Conservation (phyloP, 352 stramenopile species). For the Phytophthora vignae region DNA sequence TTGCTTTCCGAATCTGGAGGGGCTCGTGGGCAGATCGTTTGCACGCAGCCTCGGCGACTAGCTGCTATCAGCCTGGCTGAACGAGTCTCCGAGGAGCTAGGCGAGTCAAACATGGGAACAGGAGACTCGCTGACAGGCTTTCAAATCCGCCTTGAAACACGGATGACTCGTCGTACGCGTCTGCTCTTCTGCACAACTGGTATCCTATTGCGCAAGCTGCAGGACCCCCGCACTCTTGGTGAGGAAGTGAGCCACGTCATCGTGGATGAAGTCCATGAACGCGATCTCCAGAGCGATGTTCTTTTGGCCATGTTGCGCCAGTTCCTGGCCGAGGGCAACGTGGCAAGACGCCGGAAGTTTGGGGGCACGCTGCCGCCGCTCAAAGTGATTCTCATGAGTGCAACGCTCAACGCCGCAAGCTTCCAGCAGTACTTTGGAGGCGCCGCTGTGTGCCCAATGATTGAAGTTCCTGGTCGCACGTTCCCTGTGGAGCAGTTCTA, state of each 20-base stretch:
- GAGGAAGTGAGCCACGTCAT: conserved; percentile 96
- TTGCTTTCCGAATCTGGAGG: conserved; percentile 67
- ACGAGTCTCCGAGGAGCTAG: conserved; percentile 94
- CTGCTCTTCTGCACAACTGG: conserved; percentile 97
- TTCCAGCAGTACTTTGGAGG: conserved; percentile 97
- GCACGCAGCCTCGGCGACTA: conserved; percentile 96
- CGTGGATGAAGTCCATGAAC: conserved; percentile 98
- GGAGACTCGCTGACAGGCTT: conserved; percentile 86
- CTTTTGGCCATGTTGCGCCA: conserved; percentile 92
- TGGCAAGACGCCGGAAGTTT: conserved; percentile 38
- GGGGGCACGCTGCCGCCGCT: conserved; percentile 61
- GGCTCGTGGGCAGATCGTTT: conserved; percentile 93
- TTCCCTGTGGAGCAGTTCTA: conserved; percentile 97
- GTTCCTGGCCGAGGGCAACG: conserved; percentile 67
- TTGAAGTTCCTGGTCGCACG: conserved; percentile 94
- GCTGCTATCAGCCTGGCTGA: conserved; percentile 95
- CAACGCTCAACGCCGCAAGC: conserved; percentile 94
- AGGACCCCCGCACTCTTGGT: conserved; percentile 78
- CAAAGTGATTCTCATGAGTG: conserved; percentile 97
- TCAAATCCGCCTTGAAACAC: conserved; percentile 94
- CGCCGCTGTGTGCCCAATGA: conserved; percentile 81
- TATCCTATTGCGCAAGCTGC: conserved; percentile 93
- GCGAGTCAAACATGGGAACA: conserved; percentile 71
- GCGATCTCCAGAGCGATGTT: conserved; percentile 93
- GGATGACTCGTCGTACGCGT: conserved; percentile 82